Conservation (phyloP, 805 yeast genomes). For the Candida chilensis region DNA sequence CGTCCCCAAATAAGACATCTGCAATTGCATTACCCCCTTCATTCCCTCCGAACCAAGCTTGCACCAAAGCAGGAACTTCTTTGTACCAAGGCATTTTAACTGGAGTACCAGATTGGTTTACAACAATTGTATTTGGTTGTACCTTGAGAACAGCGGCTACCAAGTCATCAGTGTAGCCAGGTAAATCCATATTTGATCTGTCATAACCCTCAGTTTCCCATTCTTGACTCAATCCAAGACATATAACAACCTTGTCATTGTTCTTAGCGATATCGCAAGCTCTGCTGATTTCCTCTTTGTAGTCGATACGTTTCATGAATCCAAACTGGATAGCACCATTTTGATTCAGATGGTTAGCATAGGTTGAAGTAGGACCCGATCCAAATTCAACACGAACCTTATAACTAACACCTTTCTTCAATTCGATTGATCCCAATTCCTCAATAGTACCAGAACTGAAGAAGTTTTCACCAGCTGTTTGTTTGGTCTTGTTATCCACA, state of each 20-base stretch:
- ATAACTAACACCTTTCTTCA: slow-evolving; percentile 23
- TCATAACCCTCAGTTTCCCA: slow-evolving; percentile 59
- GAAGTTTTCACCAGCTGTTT: slow-evolving; percentile 25
- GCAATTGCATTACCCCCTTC: slow-evolving; percentile 53
- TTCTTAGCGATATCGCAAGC: slow-evolving; percentile 41
- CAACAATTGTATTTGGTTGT: slow-evolving; percentile 42
- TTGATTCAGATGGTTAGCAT: too few relatives aligned
- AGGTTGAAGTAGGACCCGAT: slow-evolving; percentile 24
- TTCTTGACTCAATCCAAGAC: slow-evolving; percentile 42
- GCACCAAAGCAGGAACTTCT: slow-evolving; percentile 32
- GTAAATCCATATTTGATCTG: slow-evolving; percentile 39
- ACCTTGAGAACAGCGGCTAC: slow-evolving; percentile 33
- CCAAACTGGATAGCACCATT: slow-evolving; percentile 26
- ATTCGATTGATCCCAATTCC: slow-evolving; percentile 12
- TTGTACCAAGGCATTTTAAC: slow-evolving; percentile 47
- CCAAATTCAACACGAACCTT: slow-evolving; percentile 30
- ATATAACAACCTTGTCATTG: slow-evolving; percentile 43
- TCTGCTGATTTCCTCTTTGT: slow-evolving; percentile 17
- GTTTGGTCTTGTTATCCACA: slow-evolving; percentile 35
- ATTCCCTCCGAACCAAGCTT: slow-evolving; percentile 51
- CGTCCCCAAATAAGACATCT: slow-evolving; percentile 51
- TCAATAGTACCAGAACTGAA: slow-evolving; percentile 34
- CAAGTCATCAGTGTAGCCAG: slow-evolving; percentile 36
- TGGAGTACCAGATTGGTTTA: slow-evolving; percentile 55
- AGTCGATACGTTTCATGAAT: slow-evolving; percentile 13